phyloP scores from a whole-genome alignment of 768 basidiomycete genomes.

The Sporobolomyces pararoseus region DNA sequence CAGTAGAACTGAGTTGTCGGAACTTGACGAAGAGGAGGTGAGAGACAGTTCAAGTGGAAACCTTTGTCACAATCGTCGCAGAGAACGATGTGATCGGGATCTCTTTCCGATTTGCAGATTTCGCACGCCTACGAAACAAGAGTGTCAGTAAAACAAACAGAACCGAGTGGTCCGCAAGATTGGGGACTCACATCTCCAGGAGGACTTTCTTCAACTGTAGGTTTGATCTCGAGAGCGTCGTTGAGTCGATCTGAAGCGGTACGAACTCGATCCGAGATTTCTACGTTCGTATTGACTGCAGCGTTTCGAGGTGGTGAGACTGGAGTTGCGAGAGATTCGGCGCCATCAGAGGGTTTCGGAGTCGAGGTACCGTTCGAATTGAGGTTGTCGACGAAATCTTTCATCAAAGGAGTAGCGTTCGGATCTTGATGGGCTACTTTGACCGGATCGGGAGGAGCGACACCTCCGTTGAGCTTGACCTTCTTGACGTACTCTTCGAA shows the following conservation, averaged over 20 bases:
- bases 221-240: slow-evolving; percentile 38
- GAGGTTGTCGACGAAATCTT: slow-evolving; percentile 25
- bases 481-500: slow-evolving; percentile 70
- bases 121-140: slow-evolving; percentile 63
- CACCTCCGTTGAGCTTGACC: slow-evolving; percentile 31
- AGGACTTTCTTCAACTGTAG: background rate
- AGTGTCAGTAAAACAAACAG: too few species aligned
- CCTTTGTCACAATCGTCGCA: slow-evolving; percentile 84
- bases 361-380: slow-evolving; percentile 1
- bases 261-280: slow-evolving; percentile 35
- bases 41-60: slow-evolving; percentile 94
- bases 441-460: slow-evolving; percentile 33
- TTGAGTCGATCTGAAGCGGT: slow-evolving; percentile 45
- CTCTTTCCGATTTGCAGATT: slow-evolving; percentile 82
- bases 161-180: background rate
- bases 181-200: slow-evolving; percentile 26
- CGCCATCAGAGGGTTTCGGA: slow-evolving; percentile 58
- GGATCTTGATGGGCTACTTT: slow-evolving; percentile 20
- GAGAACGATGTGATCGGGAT: slow-evolving; percentile 81
- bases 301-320: background rate
- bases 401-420: slow-evolving; percentile 18
- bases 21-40: slow-evolving; percentile 77
- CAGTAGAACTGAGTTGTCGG: slow-evolving; percentile 97
- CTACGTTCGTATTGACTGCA: slow-evolving; percentile 6
- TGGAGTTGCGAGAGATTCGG: slow-evolving; percentile 57